Evolutionary conservation across 495 filamentous ascomycete species (phyloP).

Genomic region (Penicillium ochrochloron): DNA sequence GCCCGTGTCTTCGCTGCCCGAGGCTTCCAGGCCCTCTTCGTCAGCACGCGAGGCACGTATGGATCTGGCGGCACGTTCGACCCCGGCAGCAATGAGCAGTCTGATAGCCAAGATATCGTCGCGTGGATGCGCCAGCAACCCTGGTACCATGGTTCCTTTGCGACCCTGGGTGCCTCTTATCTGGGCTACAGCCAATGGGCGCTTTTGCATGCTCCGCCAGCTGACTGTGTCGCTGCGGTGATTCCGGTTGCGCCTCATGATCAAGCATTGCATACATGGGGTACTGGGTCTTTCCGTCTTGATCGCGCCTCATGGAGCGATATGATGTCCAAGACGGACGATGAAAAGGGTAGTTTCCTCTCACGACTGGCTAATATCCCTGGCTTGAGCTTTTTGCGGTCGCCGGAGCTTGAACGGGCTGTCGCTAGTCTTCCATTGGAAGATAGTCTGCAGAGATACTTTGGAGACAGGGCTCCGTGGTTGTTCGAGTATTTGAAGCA

Average conservation of each 20-base stretch:
- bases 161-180: slow-evolving; percentile 36
- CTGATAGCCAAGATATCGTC: slow-evolving; percentile 38
- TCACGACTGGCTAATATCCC: slow-evolving; percentile 18
- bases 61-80: slow-evolving; percentile 32
- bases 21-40: slow-evolving; percentile 37
- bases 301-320: slow-evolving; percentile 33
- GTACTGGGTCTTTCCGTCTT: slow-evolving; percentile 32
- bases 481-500: slow-evolving; percentile 23
- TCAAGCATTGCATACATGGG: slow-evolving; percentile 27
- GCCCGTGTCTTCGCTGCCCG: slow-evolving; percentile 36
- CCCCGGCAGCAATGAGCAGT: slow-evolving; percentile 24
- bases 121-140: slow-evolving; percentile 40
- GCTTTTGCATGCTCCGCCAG: slow-evolving; percentile 31
- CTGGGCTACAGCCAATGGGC: slow-evolving; percentile 40
- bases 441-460: slow-evolving; percentile 23
- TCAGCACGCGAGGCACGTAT: slow-evolving; percentile 35
- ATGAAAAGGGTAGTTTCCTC: slow-evolving; percentile 19
- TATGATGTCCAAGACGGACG: slow-evolving; percentile 18
- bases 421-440: slow-evolving; percentile 24
- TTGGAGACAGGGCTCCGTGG: slow-evolving; percentile 27
- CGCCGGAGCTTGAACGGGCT: slow-evolving; percentile 18
- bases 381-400: slow-evolving; percentile 22
- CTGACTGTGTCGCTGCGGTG: slow-evolving; percentile 34
- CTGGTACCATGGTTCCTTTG: slow-evolving; percentile 42
- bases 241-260: slow-evolving; percentile 33